phyloP scores from a whole-genome alignment of 345 rosid genomes.

The Gossypium mustelinum region DNA sequence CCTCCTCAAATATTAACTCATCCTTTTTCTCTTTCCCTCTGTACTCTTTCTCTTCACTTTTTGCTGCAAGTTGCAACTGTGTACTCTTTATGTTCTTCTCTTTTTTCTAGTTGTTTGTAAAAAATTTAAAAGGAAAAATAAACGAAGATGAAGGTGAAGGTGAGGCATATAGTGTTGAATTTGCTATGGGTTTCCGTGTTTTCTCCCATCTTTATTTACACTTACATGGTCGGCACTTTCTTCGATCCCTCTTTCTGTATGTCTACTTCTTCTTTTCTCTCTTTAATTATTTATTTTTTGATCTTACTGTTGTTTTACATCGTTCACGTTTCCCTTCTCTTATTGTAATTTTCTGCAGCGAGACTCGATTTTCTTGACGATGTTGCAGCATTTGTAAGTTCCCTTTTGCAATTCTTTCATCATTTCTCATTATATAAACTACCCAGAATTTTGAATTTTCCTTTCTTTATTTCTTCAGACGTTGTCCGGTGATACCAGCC shows the following conservation, averaged over 20 bases:
- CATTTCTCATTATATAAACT: not conserved
- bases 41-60: not conserved
- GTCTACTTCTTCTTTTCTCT: not conserved
- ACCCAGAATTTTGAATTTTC: not conserved
- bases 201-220: constrained; percentile 75
- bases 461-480: constrained; percentile 37
- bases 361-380: constrained; percentile 65
- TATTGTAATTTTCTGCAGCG: constrained; percentile 39
- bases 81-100: not conserved
- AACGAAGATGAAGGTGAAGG: constrained; percentile 39
- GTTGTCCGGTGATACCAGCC: constrained; percentile 45
- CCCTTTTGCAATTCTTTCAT: not conserved
- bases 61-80: too few species aligned
- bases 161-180: constrained; percentile 56
- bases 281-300: not conserved
- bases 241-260: constrained; percentile 6
- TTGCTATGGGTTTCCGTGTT: constrained; percentile 62
- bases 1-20: not conserved
- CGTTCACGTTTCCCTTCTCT: not conserved
- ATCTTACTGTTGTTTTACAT: not conserved
- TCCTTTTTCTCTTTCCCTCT: not conserved
- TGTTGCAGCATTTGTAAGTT: constrained; percentile 57
- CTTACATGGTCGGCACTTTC: constrained; percentile 32
- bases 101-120: not conserved
- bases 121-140: not conserved